Percentiles rank a stretch among this genome's conserved stretches.
Conservation (phyloP, 495 filamentous ascomycete genomes). For the Platismatia glauca region DNA sequence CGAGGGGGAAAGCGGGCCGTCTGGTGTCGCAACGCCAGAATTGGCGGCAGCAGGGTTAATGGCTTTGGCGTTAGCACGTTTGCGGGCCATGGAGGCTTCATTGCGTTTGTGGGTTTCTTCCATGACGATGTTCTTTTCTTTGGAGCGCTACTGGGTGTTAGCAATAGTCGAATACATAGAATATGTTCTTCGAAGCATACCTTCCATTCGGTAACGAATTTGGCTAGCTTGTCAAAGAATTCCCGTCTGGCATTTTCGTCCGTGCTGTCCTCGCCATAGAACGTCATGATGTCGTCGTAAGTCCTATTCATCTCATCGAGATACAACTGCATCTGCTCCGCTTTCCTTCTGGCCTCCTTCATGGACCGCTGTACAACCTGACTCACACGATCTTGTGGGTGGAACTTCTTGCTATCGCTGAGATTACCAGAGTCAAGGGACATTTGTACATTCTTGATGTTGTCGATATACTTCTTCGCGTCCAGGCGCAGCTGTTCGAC, state of each 20-base stretch:
- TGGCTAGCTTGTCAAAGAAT: slow-evolving; percentile 92
- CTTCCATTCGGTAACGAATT: slow-evolving; percentile 89
- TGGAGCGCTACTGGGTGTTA: slow-evolving; percentile 54
- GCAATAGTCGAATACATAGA: background rate
- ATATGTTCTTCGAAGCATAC: slow-evolving; percentile 34
- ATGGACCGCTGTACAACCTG: slow-evolving; percentile 86
- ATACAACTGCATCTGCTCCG: slow-evolving; percentile 90
- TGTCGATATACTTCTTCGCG: slow-evolving; percentile 90
- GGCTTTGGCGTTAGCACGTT: slow-evolving; percentile 42
- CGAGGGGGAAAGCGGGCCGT: slow-evolving; percentile 55
- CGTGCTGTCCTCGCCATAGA: slow-evolving; percentile 87
- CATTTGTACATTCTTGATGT: slow-evolving; percentile 84
- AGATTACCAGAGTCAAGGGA: slow-evolving; percentile 90
- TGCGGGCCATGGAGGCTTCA: slow-evolving; percentile 84
- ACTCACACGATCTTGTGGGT: slow-evolving; percentile 89
- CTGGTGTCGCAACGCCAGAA: slow-evolving; percentile 27
- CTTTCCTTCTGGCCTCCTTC: slow-evolving; percentile 94
- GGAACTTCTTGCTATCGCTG: slow-evolving; percentile 94
- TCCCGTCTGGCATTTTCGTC: slow-evolving; percentile 93
- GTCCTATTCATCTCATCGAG: slow-evolving; percentile 84
- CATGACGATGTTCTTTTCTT: slow-evolving; percentile 76
- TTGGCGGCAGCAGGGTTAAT: slow-evolving; percentile 52
- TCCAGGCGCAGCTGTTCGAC: slow-evolving; percentile 84
- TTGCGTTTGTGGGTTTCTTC: slow-evolving; percentile 79
- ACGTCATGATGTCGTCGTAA: slow-evolving; percentile 92